Percentiles rank a stretch among this genome's conserved stretches.
Conservation (phyloP, 2,329 filamentous ascomycete genomes). For the Verruconis gallopava region DNA sequence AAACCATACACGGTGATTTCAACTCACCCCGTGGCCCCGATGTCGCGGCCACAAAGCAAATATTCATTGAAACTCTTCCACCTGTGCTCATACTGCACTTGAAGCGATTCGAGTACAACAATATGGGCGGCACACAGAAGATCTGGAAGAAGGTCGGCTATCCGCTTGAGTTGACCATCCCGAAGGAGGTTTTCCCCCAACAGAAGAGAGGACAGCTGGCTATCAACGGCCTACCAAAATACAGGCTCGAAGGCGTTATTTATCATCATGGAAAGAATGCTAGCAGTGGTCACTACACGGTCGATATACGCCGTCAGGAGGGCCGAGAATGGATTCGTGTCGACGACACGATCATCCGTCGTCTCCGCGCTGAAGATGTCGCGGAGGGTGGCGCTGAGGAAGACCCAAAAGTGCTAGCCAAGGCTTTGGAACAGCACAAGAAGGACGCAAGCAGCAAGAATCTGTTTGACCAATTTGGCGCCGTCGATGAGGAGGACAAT, state of each 20-base stretch:
- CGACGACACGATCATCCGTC: constrained; percentile 82
- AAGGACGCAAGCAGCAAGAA: constrained; percentile 45
- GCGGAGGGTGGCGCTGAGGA: constrained; percentile 76
- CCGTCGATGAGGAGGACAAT: constrained; percentile 47
- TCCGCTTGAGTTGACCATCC: constrained; percentile 85
- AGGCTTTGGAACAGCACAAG: constrained; percentile 54
- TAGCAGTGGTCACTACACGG: constrained; percentile 91
- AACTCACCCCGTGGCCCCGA: constrained; percentile 64
- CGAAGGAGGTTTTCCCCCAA: constrained; percentile 73
- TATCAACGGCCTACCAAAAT: constrained; percentile 61
- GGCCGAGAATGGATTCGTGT: constrained; percentile 92
- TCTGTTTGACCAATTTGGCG: constrained; percentile 53
- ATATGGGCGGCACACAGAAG: constrained; percentile 77
- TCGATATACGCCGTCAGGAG: constrained; percentile 90
- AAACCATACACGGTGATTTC: constrained; percentile 77
- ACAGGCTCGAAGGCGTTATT: constrained; percentile 77
- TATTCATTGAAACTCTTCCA: constrained; percentile 83
- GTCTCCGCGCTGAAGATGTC: constrained; percentile 77
- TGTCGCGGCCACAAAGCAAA: constrained; percentile 76
- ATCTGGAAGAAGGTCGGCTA: constrained; percentile 98
- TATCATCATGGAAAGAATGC: constrained; percentile 98
- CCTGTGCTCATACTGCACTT: constrained; percentile 88
- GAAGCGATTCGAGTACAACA: constrained; percentile 95
- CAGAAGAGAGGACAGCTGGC: constrained; percentile 55
- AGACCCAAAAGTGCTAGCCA: constrained; percentile 54